These are phyloP conservation scores for Candida sanyiensis DNA, from an alignment of 805 yeast genomes.

Conservation along the genomic window DNA sequence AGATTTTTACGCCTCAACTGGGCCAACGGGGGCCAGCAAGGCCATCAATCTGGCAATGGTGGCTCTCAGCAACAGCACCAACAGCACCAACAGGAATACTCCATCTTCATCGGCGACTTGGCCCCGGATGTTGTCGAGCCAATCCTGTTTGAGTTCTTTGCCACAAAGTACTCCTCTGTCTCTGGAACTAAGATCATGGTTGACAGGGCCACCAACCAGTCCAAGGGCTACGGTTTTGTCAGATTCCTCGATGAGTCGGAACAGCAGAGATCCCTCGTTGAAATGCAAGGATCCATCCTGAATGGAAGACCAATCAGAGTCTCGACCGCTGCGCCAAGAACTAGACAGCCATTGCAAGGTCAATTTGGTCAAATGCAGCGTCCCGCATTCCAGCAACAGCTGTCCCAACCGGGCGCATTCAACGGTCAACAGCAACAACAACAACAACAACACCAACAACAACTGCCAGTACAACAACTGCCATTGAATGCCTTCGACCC, in stretches of 20 bases:
- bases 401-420: neutral
- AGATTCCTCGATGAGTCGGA: conserved; percentile 60
- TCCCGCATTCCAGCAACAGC: too few species aligned
- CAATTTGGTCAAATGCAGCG: too few species aligned
- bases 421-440: conserved; percentile 16
- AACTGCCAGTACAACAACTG: conserved; percentile 20
- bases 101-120: conserved; percentile 84
- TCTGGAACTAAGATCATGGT: conserved; percentile 72
- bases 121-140: conserved; percentile 68
- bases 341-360: conserved; percentile 25
- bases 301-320: conserved; percentile 76
- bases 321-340: conserved; percentile 57
- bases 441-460: conserved; percentile 10
- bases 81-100: conserved; percentile 38
- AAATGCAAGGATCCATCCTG: conserved; percentile 74
- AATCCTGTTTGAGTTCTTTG: conserved; percentile 58
- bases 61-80: conserved; percentile 5
- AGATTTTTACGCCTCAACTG: conserved; percentile 67
- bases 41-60: conserved; percentile 4
- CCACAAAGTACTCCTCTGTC: conserved; percentile 63
- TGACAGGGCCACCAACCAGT: conserved; percentile 61
- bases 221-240: conserved; percentile 90
- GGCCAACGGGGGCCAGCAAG: conserved; percentile 53
- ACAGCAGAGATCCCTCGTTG: conserved; percentile 65
- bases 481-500: conserved; percentile 22